phyloP scores from a whole-genome alignment of 2,329 filamentous ascomycete genomes.

The Fusarium poae region DNA sequence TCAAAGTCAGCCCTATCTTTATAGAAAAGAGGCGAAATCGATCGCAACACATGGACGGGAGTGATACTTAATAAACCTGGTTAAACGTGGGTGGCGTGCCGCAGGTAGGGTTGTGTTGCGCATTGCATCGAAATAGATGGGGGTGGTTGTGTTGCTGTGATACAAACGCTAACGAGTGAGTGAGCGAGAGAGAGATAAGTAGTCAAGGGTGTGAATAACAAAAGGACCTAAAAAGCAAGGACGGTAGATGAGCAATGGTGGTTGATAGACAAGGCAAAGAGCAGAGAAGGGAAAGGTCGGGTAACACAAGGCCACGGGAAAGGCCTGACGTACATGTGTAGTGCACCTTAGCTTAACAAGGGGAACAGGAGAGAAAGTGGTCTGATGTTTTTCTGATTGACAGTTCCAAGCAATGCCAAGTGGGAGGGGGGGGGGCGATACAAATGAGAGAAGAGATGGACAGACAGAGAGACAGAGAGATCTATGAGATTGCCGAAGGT shows the following conservation, averaged over 20 bases:
- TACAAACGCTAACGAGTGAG: conserved; percentile 39
- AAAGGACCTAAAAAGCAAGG: conserved; percentile 32
- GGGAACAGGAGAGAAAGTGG: conserved; percentile 21
- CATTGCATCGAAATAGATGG: conserved; percentile 27
- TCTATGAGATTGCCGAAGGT: conserved; percentile 34
- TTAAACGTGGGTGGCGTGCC: conserved; percentile 39
- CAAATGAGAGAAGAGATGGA: conserved; percentile 2
- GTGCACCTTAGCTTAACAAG: conserved; percentile 31
- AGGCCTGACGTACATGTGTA: conserved; percentile 33
- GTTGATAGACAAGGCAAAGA: conserved; percentile 34
- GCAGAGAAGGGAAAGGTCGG: conserved; percentile 41
- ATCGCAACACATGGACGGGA: conserved; percentile 41
- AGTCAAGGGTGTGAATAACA: conserved; percentile 42
- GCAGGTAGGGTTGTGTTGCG: conserved; percentile 38
- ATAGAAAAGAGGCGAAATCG: conserved; percentile 21
- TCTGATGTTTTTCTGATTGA: conserved; percentile 29
- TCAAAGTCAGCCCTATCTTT: conserved; percentile 28
- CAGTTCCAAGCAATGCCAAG: conserved; percentile 32
- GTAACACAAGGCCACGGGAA: conserved; percentile 43
- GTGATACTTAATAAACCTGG: conserved; percentile 35
- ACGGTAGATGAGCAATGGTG: conserved; percentile 30
- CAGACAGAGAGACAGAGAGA: background rate
- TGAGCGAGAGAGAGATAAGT: background rate
- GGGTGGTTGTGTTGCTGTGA: conserved; percentile 42
- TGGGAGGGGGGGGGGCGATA: conserved; percentile 24